Base-by-base conservation (phyloP, 306 rosid genomes). In the Gastrolobium villosum region DNA sequence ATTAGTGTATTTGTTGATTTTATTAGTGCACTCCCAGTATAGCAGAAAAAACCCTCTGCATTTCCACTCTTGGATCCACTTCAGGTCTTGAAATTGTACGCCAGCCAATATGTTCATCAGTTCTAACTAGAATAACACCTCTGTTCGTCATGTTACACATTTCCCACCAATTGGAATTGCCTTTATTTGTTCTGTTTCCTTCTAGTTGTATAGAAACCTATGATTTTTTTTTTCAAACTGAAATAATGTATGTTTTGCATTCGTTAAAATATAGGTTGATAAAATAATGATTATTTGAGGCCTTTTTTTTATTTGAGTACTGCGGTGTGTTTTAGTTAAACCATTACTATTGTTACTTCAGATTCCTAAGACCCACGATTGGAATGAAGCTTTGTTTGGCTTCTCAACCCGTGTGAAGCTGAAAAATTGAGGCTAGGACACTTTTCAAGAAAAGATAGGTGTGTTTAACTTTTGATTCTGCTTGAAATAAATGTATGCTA, bases 71-170 rank as follows among this genome's bases (percentile, higher is more conserved):
- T 61, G 87, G 89, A 83, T 96, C 91, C 82, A 77, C 84, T 15
- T 59, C 71, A 81, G 87, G 67, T 66, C 77, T 77, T 2, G 92
- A 85, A 83, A 67, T 79, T 66, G 88, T 53, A 37, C 93, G 83
- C 99, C 98, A 93, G 53, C 93, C 93, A 79, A 90, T 81, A 77
- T 92, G 98, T 77, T 92, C 96, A 20, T 94, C 97, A 3, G 94
- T 94, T 84, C 97, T 86, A 75, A 90, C 96, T 45, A 94, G 74
- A 79, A 91, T 88, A 79, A 89, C 97, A 56, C 97, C 98, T 75
- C 65, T 62, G 64, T 85, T 76, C 0, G 86, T 90, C 93, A 90
- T 91, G 75, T 86, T 86, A 62, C 97, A 94, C 59, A 87, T 67
- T 28, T 87, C 88, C 97, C 97, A 94, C 97, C 97, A 90, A 15